These are phyloP conservation scores for Pythium chondricola DNA, from an alignment of 352 stramenopile genomes.

Conservation along the genomic window DNA sequence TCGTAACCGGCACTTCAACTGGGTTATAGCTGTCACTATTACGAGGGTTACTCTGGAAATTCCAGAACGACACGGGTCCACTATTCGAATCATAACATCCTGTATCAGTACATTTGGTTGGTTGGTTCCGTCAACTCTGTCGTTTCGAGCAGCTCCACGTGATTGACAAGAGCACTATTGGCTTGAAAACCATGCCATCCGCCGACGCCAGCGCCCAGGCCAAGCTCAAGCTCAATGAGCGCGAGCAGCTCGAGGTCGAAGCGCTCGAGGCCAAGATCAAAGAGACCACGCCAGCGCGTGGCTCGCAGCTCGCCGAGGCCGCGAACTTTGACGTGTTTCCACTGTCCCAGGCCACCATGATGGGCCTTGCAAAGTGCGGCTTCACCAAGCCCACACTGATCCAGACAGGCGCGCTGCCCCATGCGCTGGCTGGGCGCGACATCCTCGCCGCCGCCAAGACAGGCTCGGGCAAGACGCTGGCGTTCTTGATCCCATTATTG, in stretches of 20 bases:
- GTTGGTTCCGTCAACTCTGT: neutral
- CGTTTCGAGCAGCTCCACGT: neutral
- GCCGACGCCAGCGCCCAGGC: conserved; percentile 19
- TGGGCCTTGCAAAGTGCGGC: conserved; percentile 61
- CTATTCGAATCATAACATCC: too few species aligned
- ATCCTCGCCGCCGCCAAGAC: conserved; percentile 92
- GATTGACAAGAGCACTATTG: neutral
- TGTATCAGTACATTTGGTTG: too few species aligned
- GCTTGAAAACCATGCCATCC: neutral
- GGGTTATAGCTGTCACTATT: too few species aligned
- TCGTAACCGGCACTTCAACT: too few species aligned
- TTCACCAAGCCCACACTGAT: conserved; percentile 88
- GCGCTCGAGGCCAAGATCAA: conserved; percentile 50
- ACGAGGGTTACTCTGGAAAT: too few species aligned
- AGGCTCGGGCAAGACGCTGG: conserved; percentile 92
- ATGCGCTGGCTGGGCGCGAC: conserved; percentile 85
- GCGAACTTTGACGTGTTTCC: conserved; percentile 82
- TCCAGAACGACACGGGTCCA: too few species aligned
- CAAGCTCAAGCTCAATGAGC: conserved; percentile 71
- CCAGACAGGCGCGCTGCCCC: conserved; percentile 82
- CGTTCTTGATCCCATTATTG: conserved; percentile 86
- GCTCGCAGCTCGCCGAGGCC: conserved; percentile 68
- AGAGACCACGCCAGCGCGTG: conserved; percentile 68
- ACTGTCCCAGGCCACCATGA: conserved; percentile 73
- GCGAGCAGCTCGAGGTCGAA: conserved; percentile 66